Evolutionary conservation across 805 yeast species (phyloP).

Genomic region (Saccharomycopsis microspora): DNA sequence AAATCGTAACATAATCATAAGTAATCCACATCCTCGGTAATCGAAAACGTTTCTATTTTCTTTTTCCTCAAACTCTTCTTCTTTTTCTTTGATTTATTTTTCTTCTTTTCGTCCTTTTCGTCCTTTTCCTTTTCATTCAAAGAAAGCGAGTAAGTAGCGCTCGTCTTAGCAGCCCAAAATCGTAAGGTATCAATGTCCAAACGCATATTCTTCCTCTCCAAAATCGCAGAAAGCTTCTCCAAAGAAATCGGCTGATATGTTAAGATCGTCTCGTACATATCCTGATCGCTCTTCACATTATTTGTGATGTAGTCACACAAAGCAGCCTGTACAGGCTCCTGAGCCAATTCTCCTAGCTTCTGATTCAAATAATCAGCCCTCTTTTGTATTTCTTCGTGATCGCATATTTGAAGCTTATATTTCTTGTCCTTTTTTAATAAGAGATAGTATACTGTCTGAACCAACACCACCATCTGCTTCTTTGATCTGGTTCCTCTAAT

Average conservation of each 20-base stretch:
- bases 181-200: constrained; percentile 6
- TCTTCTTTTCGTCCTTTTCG: background rate
- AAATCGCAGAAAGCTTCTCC: background rate
- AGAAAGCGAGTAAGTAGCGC: constrained; percentile 9
- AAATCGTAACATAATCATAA: no score
- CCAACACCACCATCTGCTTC: background rate
- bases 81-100: background rate
- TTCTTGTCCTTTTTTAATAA: background rate
- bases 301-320: constrained; percentile 2
- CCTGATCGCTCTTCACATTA: background rate
- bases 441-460: background rate
- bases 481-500: constrained; percentile 7
- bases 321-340: constrained; percentile 1
- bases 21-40: no score
- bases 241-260: constrained; percentile 11
- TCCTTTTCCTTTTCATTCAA: background rate
- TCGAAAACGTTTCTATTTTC: no score
- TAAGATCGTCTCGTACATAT: constrained; percentile 8
- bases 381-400: background rate
- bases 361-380: background rate
- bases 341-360: background rate
- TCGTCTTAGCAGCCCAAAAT: constrained; percentile 9
- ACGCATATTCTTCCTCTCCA: background rate
- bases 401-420: background rate
- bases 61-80: background rate